A percentile compares a stretch with the other conserved stretches of the same genome.
phyloP scores from a whole-genome alignment of 192 early-diverging fungal species.

The Coemansia sp. region DNA sequence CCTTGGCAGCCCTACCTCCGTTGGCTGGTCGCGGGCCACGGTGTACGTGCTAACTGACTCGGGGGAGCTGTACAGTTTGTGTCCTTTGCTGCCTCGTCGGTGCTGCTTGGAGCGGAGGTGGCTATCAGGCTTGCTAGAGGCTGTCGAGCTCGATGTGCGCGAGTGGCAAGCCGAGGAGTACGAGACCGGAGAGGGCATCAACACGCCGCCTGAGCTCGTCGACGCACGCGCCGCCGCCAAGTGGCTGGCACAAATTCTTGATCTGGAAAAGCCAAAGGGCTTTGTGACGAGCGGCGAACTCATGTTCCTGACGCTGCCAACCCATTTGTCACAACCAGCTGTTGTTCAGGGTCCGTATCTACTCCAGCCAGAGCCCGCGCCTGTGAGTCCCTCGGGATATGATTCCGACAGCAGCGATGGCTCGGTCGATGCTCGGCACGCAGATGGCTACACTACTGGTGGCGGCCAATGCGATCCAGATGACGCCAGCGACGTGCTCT shows the following conservation, averaged over 20 bases:
- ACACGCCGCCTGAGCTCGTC: conserved; percentile 47
- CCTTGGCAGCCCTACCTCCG: conserved; percentile 40
- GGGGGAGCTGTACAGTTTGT: conserved; percentile 74
- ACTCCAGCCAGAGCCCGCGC: conserved; percentile 51
- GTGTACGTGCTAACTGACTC: conserved; percentile 69
- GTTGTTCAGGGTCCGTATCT: conserved; percentile 52
- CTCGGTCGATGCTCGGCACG: conserved; percentile 1
- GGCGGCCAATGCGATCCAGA: conserved; percentile 24
- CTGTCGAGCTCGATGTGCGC: conserved; percentile 43
- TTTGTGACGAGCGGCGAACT: conserved; percentile 14
- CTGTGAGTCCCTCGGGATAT: conserved; percentile 12
- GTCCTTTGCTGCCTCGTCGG: conserved; percentile 70
- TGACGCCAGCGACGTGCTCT: conserved; percentile 45
- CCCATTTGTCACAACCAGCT: conserved; percentile 14
- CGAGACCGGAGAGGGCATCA: conserved; percentile 21
- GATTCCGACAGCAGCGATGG: conserved; percentile 28
- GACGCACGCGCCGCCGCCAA: conserved; percentile 33
- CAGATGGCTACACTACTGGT: neutral
- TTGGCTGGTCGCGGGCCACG: conserved; percentile 70
- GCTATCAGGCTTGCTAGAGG: conserved; percentile 42
- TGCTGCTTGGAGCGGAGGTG: conserved; percentile 41
- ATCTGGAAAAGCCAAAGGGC: conserved; percentile 17
- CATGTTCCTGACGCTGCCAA: conserved; percentile 34
- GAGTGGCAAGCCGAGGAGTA: conserved; percentile 57
- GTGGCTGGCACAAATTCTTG: conserved; percentile 34